Evolutionary conservation across 345 rosid species (phyloP).

Genomic region (Hibiscus tridactylites): DNA sequence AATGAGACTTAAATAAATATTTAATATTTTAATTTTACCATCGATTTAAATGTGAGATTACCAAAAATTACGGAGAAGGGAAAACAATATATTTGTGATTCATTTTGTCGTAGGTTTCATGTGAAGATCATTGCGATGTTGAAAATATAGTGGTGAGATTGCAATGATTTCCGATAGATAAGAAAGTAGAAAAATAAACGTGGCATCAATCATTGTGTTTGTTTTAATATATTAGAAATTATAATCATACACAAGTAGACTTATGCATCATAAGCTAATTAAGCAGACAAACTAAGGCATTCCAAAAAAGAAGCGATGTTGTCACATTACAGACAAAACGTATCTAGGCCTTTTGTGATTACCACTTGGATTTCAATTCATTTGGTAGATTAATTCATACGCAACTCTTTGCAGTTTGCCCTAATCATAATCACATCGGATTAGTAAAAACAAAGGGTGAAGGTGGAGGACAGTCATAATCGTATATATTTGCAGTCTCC

Average conservation of each 20-base stretch:
- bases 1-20: no score
- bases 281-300: neutral
- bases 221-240: neutral
- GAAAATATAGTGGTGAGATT: neutral
- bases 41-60: neutral
- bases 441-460: neutral
- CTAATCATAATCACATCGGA: neutral
- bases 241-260: neutral
- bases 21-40: neutral
- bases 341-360: neutral
- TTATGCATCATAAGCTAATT: neutral
- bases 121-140: neutral
- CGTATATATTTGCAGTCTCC: neutral
- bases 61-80: conserved; percentile 14
- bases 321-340: conserved; percentile 11
- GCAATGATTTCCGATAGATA: neutral
- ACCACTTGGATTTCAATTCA: conserved; percentile 3
- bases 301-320: neutral
- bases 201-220: neutral
- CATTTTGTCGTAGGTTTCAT: neutral
- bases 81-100: neutral
- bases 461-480: conserved; percentile 1
- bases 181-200: neutral
- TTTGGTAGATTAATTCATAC: conserved; percentile 17
- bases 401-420: conserved; percentile 7